Conservation (phyloP, 768 basidiomycete genomes). For the Scleroderma citrinum region DNA sequence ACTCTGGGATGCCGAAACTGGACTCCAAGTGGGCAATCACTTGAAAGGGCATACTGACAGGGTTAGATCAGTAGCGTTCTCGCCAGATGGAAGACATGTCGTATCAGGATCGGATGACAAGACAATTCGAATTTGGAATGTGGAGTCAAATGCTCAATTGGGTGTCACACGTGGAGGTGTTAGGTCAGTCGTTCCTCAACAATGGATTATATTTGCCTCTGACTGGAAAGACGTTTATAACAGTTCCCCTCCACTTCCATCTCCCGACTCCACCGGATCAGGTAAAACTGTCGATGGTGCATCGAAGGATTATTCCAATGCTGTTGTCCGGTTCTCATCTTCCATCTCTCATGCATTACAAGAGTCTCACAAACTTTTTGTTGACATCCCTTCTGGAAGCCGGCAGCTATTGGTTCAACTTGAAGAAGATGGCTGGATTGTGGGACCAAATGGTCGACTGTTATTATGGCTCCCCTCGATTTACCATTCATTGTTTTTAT, state of each 20-base stretch:
- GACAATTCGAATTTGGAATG: background rate
- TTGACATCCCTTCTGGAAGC: too few relatives aligned
- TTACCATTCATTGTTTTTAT: background rate
- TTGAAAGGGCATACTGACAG: background rate
- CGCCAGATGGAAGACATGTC: conserved; percentile 5
- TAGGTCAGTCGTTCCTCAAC: too few relatives aligned
- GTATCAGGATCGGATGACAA: conserved; percentile 5
- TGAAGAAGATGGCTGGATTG: background rate
- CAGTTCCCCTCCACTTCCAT: too few relatives aligned
- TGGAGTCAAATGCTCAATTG: background rate
- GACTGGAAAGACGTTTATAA: too few relatives aligned
- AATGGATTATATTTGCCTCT: too few relatives aligned
- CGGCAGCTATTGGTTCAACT: background rate
- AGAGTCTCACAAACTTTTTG: background rate
- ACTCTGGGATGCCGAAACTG: background rate
- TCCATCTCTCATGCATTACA: background rate
- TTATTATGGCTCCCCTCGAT: background rate
- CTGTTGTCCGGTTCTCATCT: background rate
- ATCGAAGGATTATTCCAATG: background rate
- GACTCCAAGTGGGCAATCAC: background rate
- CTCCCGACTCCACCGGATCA: background rate
- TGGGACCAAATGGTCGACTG: background rate
- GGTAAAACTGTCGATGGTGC: background rate
- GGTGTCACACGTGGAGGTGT: too few relatives aligned
- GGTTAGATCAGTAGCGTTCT: conserved; percentile 3